These are phyloP conservation scores for Hermanozyma aechmeae DNA, from an alignment of 805 yeast genomes.

Conservation along the genomic window DNA sequence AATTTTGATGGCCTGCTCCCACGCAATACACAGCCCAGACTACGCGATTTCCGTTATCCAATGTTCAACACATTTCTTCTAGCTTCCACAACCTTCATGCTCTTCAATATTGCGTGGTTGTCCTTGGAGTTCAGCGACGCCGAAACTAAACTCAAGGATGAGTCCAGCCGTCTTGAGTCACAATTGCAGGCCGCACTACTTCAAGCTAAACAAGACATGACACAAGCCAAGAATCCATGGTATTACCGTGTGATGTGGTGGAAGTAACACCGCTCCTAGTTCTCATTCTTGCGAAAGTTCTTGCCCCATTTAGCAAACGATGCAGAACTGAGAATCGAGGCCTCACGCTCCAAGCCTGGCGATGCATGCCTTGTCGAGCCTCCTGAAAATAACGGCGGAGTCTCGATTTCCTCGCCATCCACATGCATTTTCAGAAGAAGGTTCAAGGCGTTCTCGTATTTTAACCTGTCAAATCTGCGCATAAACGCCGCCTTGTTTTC, in stretches of 20 bases:
- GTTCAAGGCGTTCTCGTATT: constrained; percentile 58
- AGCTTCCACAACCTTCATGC: constrained; percentile 29
- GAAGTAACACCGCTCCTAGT: no score
- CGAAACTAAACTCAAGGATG: constrained; percentile 6
- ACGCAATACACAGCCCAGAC: constrained; percentile 19
- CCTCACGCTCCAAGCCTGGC: constrained; percentile 7
- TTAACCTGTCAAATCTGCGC: constrained; percentile 61
- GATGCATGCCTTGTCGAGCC: no score
- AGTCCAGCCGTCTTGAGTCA: no score
- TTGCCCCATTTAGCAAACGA: constrained; percentile 25
- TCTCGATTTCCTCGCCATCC: constrained; percentile 9
- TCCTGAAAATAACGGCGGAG: no score
- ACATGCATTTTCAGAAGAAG: constrained; percentile 46
- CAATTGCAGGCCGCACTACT: no score
- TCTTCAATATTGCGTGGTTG: constrained; percentile 24
- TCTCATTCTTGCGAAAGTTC: constrained; percentile 12
- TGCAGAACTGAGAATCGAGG: constrained; percentile 13
- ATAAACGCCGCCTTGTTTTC: constrained; percentile 36
- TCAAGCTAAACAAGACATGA: no score
- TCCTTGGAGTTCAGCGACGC: constrained; percentile 18
- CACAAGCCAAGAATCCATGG: no score
- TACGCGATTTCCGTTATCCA: constrained; percentile 29
- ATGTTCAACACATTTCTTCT: constrained; percentile 28
- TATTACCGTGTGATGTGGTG: no score
- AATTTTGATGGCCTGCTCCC: no score